phyloP scores from a whole-genome alignment of 768 basidiomycete species.

The Podaxis sp. region DNA sequence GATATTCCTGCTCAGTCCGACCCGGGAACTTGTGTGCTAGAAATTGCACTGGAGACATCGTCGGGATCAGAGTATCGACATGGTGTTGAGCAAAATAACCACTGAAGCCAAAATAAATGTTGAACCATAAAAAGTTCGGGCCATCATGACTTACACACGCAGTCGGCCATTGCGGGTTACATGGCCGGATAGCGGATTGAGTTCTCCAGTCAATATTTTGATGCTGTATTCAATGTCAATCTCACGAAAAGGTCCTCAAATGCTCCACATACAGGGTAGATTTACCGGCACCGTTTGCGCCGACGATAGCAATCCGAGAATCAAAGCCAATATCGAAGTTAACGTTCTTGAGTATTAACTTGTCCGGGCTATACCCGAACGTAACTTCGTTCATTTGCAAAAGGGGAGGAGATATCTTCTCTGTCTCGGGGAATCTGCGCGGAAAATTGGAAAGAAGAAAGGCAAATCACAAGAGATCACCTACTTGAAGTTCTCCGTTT shows the following conservation, averaged over 20 bases:
- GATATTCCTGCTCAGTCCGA: constrained; percentile 93
- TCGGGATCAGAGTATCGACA: constrained; percentile 84
- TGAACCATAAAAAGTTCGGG: background rate
- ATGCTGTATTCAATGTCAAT: constrained; percentile 51
- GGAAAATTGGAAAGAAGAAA: background rate
- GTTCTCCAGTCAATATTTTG: constrained; percentile 86
- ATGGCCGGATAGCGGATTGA: constrained; percentile 73
- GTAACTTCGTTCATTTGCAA: constrained; percentile 89
- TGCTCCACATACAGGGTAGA: constrained; percentile 72
- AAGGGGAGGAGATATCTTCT: constrained; percentile 95
- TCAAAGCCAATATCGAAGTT: constrained; percentile 95
- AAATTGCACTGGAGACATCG: constrained; percentile 92
- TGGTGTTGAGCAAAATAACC: constrained; percentile 96
- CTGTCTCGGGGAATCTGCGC: constrained; percentile 86
- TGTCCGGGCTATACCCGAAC: constrained; percentile 84
- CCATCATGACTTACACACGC: constrained; percentile 62
- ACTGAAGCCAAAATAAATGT: constrained; percentile 35
- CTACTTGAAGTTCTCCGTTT: constrained; percentile 89
- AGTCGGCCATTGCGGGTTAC: constrained; percentile 90
- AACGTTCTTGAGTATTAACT: constrained; percentile 71
- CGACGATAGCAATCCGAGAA: constrained; percentile 92
- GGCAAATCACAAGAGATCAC: constrained; percentile 10
- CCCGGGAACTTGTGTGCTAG: constrained; percentile 91
- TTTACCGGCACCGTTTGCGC: constrained; percentile 95
- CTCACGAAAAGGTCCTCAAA: background rate